Percentiles rank a stretch among this genome's conserved stretches.
Evolutionary conservation across 2,329 filamentous ascomycete genomes (phyloP).

Genomic region (Botrytis elliptica): DNA sequence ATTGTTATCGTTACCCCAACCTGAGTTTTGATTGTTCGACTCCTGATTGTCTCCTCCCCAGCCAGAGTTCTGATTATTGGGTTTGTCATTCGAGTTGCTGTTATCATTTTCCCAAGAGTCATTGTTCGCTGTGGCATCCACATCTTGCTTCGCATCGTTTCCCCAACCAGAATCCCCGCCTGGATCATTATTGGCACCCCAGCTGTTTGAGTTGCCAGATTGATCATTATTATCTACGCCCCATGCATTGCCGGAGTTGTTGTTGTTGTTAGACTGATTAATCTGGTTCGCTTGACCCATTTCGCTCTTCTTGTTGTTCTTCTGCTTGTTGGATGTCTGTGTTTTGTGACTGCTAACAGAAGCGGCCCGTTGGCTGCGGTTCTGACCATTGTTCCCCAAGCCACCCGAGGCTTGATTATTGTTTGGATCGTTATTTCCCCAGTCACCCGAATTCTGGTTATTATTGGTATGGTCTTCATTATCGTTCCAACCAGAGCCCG

Average conservation of each 20-base stretch:
- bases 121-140: not conserved
- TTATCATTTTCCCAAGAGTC: slow-evolving; percentile 7
- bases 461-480: not conserved
- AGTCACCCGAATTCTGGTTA: slow-evolving; percentile 2
- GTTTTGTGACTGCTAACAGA: slow-evolving; percentile 20
- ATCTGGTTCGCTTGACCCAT: slow-evolving; percentile 10
- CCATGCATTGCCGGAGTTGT: slow-evolving; percentile 23
- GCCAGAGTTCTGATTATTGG: slow-evolving; percentile 1
- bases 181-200: slow-evolving; percentile 25
- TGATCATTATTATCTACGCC: slow-evolving; percentile 5
- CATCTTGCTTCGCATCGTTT: not conserved
- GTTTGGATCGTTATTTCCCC: slow-evolving; percentile 22
- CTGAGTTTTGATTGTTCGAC: slow-evolving; percentile 17
- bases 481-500: not conserved
- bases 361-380: slow-evolving; percentile 19
- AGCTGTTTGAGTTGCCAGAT: not conserved
- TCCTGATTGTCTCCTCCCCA: slow-evolving; percentile 24
- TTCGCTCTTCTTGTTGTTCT: slow-evolving; percentile 5
- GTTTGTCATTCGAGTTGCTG: not conserved
- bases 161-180: not conserved
- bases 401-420: slow-evolving; percentile 16
- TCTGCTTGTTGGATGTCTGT: slow-evolving; percentile 1
- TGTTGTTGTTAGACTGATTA: slow-evolving; percentile 10
- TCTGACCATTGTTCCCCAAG: slow-evolving; percentile 20
- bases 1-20: not conserved